Conservation (phyloP, 208 protist species). For the Crithidia mellificae region DNA sequence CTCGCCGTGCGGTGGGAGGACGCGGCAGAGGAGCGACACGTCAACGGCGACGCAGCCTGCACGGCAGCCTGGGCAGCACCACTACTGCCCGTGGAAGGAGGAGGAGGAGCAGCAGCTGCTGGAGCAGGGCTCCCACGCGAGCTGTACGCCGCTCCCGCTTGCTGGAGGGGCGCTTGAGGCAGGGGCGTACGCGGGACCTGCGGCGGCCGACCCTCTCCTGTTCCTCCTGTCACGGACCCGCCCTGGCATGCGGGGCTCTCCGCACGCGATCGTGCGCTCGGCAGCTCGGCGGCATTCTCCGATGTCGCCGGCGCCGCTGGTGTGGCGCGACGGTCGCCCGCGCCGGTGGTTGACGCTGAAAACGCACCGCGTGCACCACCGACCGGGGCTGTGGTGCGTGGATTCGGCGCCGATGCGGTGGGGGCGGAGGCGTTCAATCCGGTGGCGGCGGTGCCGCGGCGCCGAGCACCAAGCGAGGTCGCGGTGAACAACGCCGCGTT, state of each 20-base stretch:
- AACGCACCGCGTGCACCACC: no score
- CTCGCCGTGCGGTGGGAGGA: neutral
- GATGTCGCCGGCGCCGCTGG: neutral
- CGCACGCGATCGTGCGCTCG: neutral
- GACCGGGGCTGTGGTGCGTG: neutral
- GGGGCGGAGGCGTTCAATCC: neutral
- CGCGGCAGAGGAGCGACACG: no score
- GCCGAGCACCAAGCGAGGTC: slow-evolving; percentile 8
- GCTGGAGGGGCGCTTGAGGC: neutral
- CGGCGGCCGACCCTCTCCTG: neutral
- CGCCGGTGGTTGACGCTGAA: no score
- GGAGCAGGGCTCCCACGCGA: no score
- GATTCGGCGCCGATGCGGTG: neutral
- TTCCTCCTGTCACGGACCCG: neutral
- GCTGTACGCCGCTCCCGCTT: neutral
- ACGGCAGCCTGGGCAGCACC: no score
- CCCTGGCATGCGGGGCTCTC: neutral
- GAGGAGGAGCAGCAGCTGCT: neutral
- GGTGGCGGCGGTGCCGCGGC: neutral
- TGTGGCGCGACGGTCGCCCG: neutral
- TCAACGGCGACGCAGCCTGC: no score
- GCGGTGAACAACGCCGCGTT: slow-evolving; percentile 14
- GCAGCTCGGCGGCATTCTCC: neutral
- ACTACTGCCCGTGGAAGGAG: neutral
- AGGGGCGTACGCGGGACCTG: neutral